phyloP scores from a whole-genome alignment of 2,329 filamentous ascomycete genomes.

The Amphichorda felina region DNA sequence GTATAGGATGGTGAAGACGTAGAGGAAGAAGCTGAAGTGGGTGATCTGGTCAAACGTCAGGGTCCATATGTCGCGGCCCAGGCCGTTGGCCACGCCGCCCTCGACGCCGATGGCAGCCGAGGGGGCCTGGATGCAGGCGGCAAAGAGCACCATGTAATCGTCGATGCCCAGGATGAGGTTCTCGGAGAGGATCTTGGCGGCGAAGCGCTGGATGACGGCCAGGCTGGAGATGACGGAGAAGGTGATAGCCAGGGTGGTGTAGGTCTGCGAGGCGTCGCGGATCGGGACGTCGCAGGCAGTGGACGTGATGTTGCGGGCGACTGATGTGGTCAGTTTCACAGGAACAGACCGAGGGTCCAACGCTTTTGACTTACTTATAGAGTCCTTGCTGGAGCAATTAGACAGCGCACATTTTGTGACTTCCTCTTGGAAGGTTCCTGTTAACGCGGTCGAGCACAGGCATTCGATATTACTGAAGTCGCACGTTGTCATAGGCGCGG shows the following conservation, averaged over 20 bases:
- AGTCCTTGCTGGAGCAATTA: no score
- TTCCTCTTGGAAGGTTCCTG: no score
- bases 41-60: constrained; percentile 28
- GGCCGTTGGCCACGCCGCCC: constrained; percentile 23
- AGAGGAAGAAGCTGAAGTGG: constrained; percentile 29
- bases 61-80: constrained; percentile 41
- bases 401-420: no score
- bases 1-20: constrained; percentile 30
- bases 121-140: constrained; percentile 8
- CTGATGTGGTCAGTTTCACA: not conserved
- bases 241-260: constrained; percentile 19
- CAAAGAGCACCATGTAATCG: constrained; percentile 7
- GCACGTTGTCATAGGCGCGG: no score
- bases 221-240: constrained; percentile 22
- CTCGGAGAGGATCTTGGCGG: constrained; percentile 15
- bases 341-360: no score
- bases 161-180: constrained; percentile 7
- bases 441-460: no score
- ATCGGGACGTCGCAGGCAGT: constrained; percentile 14
- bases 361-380: no score
- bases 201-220: constrained; percentile 29
- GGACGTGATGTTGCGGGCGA: constrained; percentile 7
- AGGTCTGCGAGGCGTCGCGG: constrained; percentile 18
- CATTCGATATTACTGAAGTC: no score
- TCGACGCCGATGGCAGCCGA: constrained; percentile 16